Evolutionary conservation across 139 green algal genomes (phyloP), one percentile per base, ranked within the genome.

Genomic region (Picochlorum sp.): DNA sequence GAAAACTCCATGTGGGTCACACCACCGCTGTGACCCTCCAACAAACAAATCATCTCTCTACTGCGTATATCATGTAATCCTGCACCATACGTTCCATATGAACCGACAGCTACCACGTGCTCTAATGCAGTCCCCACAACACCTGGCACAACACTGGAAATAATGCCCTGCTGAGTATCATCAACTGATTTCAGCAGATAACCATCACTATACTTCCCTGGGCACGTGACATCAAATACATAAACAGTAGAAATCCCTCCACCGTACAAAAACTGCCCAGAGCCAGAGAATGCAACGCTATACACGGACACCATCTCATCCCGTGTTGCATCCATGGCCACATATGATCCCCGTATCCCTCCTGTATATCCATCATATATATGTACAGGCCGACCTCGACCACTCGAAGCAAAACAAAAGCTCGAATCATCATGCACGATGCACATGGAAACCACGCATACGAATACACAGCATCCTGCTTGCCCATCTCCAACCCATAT

Each of bases 251-350:
- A 79, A 63, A 89, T 86, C 62, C 81, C 87, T 2, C 88, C 88
- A 5, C 55, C 76, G 3, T 77, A 73, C 11, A 96, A 61, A 24
- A 67, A 64, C 18, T 15, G 9, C 1, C 82, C 84, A 24, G 84
- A 73, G 1, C 62, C 54, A 37, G 26, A 75, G 72, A 97, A 96
- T 1, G 76, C 81, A 10, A 96, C 9, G 21, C 65, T 83, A 69
- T 77, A 79, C 2, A 88, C 88, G 0, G 90, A 69, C 24, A 78
- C 85, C 3, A 93, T 74, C 57, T 97, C 91, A 61, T 97, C 90
- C n/a, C 34, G 34, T 41, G 76, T 70, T 14, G 83, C 70, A 70
- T 97, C 85, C 59, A 92, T 95, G 0, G 79, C 83, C 1, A 85
- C 62, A 76, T 96, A 96, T 1, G 74, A 78, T 67, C 71, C 74